These are phyloP conservation scores for Aspergillus cavernicola DNA, from an alignment of 495 filamentous ascomycete genomes.

Conservation along the genomic window DNA sequence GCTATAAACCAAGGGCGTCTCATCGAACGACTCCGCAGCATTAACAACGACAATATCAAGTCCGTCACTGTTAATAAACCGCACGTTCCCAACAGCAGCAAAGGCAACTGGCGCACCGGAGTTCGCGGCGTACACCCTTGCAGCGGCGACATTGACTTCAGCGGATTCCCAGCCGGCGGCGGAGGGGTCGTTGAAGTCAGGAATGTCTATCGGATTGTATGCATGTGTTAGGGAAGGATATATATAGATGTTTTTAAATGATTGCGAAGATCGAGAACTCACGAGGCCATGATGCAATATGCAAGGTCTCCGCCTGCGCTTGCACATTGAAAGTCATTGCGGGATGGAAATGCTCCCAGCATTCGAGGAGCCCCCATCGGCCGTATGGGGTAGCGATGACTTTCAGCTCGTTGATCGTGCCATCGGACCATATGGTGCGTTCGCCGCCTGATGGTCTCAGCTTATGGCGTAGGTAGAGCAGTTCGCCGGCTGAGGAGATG, in stretches of 20 bases:
- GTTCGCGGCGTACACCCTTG: not conserved
- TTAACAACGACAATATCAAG: not conserved
- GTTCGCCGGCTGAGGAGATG: slow-evolving; percentile 44
- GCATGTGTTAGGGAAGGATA: too few relatives aligned
- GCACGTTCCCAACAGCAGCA: not conserved
- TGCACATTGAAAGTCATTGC: not conserved
- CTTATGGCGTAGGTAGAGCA: slow-evolving; percentile 48
- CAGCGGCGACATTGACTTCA: not conserved
- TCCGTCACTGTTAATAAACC: not conserved
- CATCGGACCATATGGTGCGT: slow-evolving; percentile 51
- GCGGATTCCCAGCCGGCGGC: not conserved
- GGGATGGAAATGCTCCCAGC: slow-evolving; percentile 3
- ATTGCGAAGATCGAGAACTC: too few relatives aligned
- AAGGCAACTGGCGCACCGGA: not conserved
- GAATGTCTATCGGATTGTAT: not conserved
- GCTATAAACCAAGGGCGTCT: not conserved
- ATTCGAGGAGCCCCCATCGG: slow-evolving; percentile 22
- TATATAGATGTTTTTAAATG: too few relatives aligned
- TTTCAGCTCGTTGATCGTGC: slow-evolving; percentile 21
- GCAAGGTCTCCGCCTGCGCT: not conserved
- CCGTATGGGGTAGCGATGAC: slow-evolving; percentile 21
- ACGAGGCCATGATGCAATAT: not conserved
- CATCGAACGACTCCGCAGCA: not conserved
- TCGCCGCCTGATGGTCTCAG: slow-evolving; percentile 56
- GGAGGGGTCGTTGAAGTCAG: not conserved